A percentile compares a stretch with the other conserved stretches of the same genome.
Conservation (phyloP, 768 basidiomycete species). For the Rhodotorula toruloides region DNA sequence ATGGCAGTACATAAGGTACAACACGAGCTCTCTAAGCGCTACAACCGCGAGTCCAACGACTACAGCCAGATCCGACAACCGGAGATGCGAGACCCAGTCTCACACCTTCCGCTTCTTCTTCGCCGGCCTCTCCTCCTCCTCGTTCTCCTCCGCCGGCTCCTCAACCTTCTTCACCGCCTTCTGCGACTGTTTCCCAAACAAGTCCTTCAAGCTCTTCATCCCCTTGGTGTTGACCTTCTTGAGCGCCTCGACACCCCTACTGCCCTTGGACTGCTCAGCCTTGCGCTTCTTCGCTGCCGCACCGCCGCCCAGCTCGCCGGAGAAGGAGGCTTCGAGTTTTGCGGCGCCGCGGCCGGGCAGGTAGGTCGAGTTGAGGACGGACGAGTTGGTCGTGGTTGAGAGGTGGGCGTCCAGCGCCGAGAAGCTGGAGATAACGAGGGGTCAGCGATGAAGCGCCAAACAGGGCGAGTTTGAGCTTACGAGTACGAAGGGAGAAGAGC, state of each 20-base stretch:
- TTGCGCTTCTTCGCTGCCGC: slow-evolving; percentile 29
- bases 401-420: slow-evolving; percentile 15
- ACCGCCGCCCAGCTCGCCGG: slow-evolving; percentile 8
- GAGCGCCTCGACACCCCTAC: slow-evolving; percentile 33
- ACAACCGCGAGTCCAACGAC: neutral
- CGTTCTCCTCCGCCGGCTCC: neutral
- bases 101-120: slow-evolving; percentile 19
- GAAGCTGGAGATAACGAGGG: slow-evolving; percentile 7
- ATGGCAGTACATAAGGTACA: neutral
- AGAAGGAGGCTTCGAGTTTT: neutral
- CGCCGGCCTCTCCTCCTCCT: neutral
- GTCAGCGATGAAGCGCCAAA: neutral
- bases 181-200: slow-evolving; percentile 26
- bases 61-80: neutral
- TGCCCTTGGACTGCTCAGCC: slow-evolving; percentile 22
- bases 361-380: slow-evolving; percentile 31
- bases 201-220: slow-evolving; percentile 23
- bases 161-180: neutral
- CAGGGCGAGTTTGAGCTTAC: neutral
- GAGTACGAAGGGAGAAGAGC: slow-evolving; percentile 14
- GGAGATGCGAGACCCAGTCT: neutral
- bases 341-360: slow-evolving; percentile 30
- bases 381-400: slow-evolving; percentile 3
- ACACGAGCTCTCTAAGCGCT: neutral
- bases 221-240: slow-evolving; percentile 39